Base-by-base conservation (phyloP, 2,329 filamentous ascomycete species). In the Fusarium compactum region DNA sequence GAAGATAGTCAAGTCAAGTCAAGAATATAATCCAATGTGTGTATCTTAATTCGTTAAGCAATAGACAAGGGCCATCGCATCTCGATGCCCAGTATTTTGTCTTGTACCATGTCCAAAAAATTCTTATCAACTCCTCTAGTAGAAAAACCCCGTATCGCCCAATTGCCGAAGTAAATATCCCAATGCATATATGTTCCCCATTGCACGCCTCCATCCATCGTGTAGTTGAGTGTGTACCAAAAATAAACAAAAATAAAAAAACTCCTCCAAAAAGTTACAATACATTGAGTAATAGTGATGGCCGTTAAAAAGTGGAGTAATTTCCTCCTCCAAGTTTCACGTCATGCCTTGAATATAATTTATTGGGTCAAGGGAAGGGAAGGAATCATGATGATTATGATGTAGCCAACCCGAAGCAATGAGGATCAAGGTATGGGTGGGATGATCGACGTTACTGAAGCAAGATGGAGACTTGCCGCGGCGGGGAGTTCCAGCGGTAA, bases 401-500 rank as follows among this genome's bases (percentile, higher is more conserved):
- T 47, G 43, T 22, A 41, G 24, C 29, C 38, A 38, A 38, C 34
- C 30, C 27, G 9, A 38, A 22, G 15, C 24, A 20, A 22, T 11
- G 52, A 24, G 12, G 43, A 40, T 29, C 43, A 47, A 58, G 55
- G 44, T 29, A 22, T 29, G 43, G n/a, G 18, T 44, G 32, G 29
- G 30, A 62, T 47, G 65, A 69, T 66, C 60, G 66, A 69, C 65
- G 47, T 64, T 43, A 47, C 41, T 57, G 57, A 48, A 54, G 54
- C 18, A 55, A 50, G 47, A 66, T 63, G 27, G 69, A 52, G 56
- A 60, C 57, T 67, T 58, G 58, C 57, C 64, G 58, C 52, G 56
- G 67, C 52, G 53, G 63, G 55, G 45, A 53, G 47, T 58, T 30
- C 62, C 61, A 62, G 57, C 20, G 38, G 62, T 54, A 64, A 38